phyloP scores from a whole-genome alignment of 1,284 basidiomycete genomes.

The Puccinia triticina region DNA sequence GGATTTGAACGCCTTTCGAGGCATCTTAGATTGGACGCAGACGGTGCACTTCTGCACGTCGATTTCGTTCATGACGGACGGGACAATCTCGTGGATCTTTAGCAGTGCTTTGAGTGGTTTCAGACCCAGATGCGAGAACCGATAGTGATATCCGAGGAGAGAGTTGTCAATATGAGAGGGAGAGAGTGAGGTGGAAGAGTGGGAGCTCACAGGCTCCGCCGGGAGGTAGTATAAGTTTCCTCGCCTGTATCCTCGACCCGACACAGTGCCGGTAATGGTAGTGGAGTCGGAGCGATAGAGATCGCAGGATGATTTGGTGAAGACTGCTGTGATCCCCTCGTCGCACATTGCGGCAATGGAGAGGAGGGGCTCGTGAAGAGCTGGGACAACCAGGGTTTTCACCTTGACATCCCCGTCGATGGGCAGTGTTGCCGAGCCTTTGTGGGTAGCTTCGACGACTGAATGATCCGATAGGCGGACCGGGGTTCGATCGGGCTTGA shows the following conservation, averaged over 20 bases:
- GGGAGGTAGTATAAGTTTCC: constrained; percentile 4
- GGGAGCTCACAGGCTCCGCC: not conserved
- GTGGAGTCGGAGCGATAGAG: not conserved
- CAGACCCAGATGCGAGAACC: not conserved
- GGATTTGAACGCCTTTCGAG: not conserved
- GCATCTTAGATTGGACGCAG: constrained; percentile 8
- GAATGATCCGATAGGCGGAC: too few species aligned
- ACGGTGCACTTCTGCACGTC: not conserved
- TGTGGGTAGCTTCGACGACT: too few species aligned
- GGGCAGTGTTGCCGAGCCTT: too few species aligned
- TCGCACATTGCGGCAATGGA: not conserved
- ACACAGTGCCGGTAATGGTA: not conserved
- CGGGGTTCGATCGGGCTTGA: too few species aligned
- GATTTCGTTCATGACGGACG: constrained; percentile 1
- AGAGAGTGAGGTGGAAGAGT: not conserved
- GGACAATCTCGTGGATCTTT: not conserved
- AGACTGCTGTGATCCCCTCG: not conserved
- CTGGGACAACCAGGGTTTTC: too few species aligned
- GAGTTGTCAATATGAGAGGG: not conserved
- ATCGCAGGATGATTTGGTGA: not conserved
- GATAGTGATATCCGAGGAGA: not conserved
- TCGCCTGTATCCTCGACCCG: not conserved
- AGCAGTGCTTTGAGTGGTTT: constrained; percentile 25
- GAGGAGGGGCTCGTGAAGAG: not conserved
- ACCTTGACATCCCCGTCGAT: too few species aligned